Base-by-base conservation (phyloP, 208 protist species). In the Leishmania guyanensis region DNA sequence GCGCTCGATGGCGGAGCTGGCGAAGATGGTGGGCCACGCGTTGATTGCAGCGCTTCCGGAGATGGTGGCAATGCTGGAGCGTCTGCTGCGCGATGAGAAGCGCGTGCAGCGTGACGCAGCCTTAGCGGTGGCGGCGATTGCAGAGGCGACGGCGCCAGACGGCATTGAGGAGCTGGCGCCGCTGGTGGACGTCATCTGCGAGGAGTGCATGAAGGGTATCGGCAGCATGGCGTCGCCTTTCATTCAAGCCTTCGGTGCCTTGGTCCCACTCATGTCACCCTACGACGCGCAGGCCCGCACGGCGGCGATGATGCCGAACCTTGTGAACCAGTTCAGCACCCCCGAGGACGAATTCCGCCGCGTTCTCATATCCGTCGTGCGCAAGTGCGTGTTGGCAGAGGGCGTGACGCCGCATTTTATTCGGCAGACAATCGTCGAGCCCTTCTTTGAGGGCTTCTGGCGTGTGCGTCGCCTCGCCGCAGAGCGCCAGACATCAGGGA, bases 321-420 rank as follows among this genome's bases (percentile, higher is more conserved):
- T 99, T 5, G 96, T 99, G 64, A 95, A 93, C 70, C 91, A 98
- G 79, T 98, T 99, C 86, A 93, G 88, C 76, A 96, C 91, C 17
- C 98, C 98, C 17, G 99, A 99, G 84, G 98, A 99, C 75, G 99
- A 99, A 88, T 99, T 99, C 94, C 99, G 99, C 79, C 99, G 99
- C 86, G 99, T 99, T 80, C 94, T 99, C 65, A 92, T 99, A 33
- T 99, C 99, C 76, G 98, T 99, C 0, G 97, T 99, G 33, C 98
- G 99, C 71, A 98, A 99, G 88, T 99, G 98, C 90, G 97, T 99
- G 10, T 82, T 84, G 6, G 99, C 99, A 0, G 98, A 99, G 9
- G 99, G 99, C 75, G 98, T 99, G 10, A 94, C 97, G 36, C 83
- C 96, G 33, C 84, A 90, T 43, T 99, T 99, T 82, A 96, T 99